Evolutionary conservation across 164 flowering plant species (phyloP).

Genomic region (Akebia trifoliata): DNA sequence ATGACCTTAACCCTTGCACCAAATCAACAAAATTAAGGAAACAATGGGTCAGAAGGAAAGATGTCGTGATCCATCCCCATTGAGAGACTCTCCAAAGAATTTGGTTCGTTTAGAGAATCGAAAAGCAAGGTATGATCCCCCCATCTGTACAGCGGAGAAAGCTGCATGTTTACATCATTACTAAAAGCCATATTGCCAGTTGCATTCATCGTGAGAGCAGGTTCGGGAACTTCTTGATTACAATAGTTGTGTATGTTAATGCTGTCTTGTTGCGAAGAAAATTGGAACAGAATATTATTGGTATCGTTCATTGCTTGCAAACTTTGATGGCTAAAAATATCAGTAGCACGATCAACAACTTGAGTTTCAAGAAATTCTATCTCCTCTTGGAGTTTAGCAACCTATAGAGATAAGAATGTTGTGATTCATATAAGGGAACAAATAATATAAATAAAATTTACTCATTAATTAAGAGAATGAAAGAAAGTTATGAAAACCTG

Average conservation of each 20-base stretch:
- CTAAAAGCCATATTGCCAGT: slow-evolving; percentile 7
- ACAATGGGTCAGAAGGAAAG: slow-evolving; percentile 7
- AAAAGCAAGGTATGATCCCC: slow-evolving; percentile 15
- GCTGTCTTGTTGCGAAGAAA: slow-evolving; percentile 17
- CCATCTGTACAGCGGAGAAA: slow-evolving; percentile 13
- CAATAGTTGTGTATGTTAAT: slow-evolving; percentile 11
- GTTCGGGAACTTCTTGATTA: slow-evolving; percentile 9
- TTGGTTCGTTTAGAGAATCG: slow-evolving; percentile 10
- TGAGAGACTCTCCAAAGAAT: slow-evolving; percentile 8
- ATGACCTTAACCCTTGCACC: neutral
- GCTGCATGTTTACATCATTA: slow-evolving; percentile 13
- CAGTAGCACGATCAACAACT: slow-evolving; percentile 17
- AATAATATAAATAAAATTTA: neutral
- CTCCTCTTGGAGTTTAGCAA: slow-evolving; percentile 55
- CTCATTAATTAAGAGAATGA: too few relatives aligned
- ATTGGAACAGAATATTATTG: neutral
- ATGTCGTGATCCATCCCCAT: slow-evolving; percentile 17
- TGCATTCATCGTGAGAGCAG: slow-evolving; percentile 8
- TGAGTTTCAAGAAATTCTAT: slow-evolving; percentile 44
- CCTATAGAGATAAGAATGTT: slow-evolving; percentile 31
- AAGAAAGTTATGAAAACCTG: slow-evolving; percentile 36
- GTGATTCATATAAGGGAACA: neutral
- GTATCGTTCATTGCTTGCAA: slow-evolving; percentile 6
- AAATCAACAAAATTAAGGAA: slow-evolving; percentile 1
- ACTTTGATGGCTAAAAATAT: slow-evolving; percentile 11